A percentile compares a stretch with the other conserved stretches of the same genome.
Evolutionary conservation across 305 asterid genomes (phyloP).

Genomic region (Ilex paraguariensis): DNA sequence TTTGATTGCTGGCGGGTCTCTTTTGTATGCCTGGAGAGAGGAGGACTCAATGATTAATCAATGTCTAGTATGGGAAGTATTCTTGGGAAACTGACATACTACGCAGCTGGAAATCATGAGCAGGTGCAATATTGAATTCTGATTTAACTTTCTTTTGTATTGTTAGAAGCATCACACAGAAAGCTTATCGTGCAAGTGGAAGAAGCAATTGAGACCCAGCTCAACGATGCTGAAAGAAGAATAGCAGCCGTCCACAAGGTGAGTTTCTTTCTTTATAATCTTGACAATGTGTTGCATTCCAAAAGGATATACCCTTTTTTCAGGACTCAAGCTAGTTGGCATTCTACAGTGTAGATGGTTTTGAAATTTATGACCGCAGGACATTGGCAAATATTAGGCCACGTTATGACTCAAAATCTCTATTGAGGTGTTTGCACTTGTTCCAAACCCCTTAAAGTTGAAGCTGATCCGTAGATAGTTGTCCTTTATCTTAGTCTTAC

Average conservation of each 20-base stretch:
- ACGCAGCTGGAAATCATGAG: not conserved
- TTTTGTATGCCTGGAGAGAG: too few relatives aligned
- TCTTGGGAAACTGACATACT: not conserved
- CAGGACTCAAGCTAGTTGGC: constrained; percentile 10
- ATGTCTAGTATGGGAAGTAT: not conserved
- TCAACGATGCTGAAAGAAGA: constrained; percentile 67
- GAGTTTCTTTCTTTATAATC: constrained; percentile 30
- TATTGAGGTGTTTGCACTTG: too few relatives aligned
- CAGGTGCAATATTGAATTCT: constrained; percentile 10
- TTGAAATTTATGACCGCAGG: constrained; percentile 5
- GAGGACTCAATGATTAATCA: too few relatives aligned
- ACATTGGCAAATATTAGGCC: not conserved
- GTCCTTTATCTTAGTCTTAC: too few relatives aligned
- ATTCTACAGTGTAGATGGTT: not conserved
- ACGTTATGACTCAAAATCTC: too few relatives aligned
- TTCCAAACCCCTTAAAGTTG: too few relatives aligned
- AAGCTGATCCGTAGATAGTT: too few relatives aligned
- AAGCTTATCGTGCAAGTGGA: constrained; percentile 53
- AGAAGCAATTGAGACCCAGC: constrained; percentile 55
- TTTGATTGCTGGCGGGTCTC: too few relatives aligned
- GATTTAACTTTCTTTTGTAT: constrained; percentile 11
- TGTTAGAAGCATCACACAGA: constrained; percentile 53
- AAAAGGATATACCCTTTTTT: constrained; percentile 6
- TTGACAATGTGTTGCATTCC: not conserved
- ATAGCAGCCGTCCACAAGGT: constrained; percentile 60